Base-by-base conservation (phyloP, 495 filamentous ascomycete species). In the Ramalina intermedia region DNA sequence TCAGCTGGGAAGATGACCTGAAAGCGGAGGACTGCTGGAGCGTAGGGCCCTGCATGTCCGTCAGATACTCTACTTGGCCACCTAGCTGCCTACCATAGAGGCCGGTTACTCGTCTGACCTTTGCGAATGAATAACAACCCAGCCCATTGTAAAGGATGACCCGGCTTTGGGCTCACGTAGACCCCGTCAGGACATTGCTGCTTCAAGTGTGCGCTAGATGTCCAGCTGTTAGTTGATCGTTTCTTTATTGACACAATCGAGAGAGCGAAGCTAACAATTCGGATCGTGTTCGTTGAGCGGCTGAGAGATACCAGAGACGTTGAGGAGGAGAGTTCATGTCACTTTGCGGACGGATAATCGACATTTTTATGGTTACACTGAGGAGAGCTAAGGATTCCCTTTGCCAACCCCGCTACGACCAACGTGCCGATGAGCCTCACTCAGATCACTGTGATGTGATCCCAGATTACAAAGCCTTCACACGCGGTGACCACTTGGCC, bases 61-160 rank as follows among this genome's bases (percentile, higher is more conserved):
- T 52, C 21, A 46, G 48, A 18, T 17, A 41, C 39, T n/a, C 43
- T 36, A 43, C 24, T 43, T 24, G 3, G 17, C 17, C n/a, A 4
- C 6, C 8, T 17, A 46, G n/a, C 41, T 37, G 4, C 41, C 50
- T 14, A 29, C 11, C 23, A 8, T 12, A 20, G 9, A 44, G n/a
- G 20, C 16, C 24, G 27, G 13, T 2, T 3, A 17, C 14, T 43
- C 5, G 43, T 47, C 66, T 62, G 61, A 84, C 89, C 90, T 69
- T 83, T 83, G 36, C 87, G 84, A 45, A 94, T 79, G 59, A 96
- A 96, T 6, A 96, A 67, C 7, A 94, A 80, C n/a, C 87, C 87
- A 46, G 75, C 80, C 90, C 90, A 96, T 26, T 84, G 68, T 26
- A 75, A 75, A 11, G 84, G 79, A 58, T 91, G 81, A 23, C 83